Evolutionary conservation across 371 early-diverging fungal species (phyloP).

Genomic region (Rhizopus arrhizus): DNA sequence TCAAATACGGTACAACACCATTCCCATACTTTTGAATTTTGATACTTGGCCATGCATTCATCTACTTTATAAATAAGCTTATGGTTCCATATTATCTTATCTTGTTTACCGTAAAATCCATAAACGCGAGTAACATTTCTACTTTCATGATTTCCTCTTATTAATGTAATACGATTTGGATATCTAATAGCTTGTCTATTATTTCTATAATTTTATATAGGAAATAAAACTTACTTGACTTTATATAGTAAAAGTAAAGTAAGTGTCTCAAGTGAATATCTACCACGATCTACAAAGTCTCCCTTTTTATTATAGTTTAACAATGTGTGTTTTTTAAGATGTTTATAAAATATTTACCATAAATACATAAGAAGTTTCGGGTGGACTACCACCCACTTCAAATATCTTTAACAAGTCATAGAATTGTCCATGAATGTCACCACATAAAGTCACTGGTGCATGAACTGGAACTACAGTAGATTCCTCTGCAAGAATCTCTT

Average conservation of each 20-base stretch:
- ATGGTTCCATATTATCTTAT: background rate
- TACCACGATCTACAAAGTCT: constrained; percentile 99
- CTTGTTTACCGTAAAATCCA: constrained; percentile 91
- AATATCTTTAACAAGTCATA: constrained; percentile 98
- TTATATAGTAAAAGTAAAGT: constrained; percentile 92
- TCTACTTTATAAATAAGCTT: constrained; percentile 21
- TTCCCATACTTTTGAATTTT: constrained; percentile 98
- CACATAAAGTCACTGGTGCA: constrained; percentile 96
- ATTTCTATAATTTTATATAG: background rate
- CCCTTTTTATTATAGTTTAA: constrained; percentile 53
- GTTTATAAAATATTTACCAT: constrained; percentile 60
- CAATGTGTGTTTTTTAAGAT: background rate
- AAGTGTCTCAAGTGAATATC: constrained; percentile 97
- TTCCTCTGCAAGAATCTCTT: constrained; percentile 92
- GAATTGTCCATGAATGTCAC: constrained; percentile 99
- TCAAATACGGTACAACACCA: constrained; percentile 99
- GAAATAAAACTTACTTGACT: constrained; percentile 63
- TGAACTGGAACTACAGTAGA: constrained; percentile 94
- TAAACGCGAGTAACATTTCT: constrained; percentile 99
- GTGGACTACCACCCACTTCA: constrained; percentile 96
- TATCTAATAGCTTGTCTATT: constrained; percentile 47
- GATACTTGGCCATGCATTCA: constrained; percentile 92
- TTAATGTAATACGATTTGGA: constrained; percentile 96
- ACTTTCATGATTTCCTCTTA: constrained; percentile 99
- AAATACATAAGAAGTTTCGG: constrained; percentile 96